Evolutionary conservation across 768 basidiomycete genomes (phyloP).

Genomic region (Trametes cingulata): DNA sequence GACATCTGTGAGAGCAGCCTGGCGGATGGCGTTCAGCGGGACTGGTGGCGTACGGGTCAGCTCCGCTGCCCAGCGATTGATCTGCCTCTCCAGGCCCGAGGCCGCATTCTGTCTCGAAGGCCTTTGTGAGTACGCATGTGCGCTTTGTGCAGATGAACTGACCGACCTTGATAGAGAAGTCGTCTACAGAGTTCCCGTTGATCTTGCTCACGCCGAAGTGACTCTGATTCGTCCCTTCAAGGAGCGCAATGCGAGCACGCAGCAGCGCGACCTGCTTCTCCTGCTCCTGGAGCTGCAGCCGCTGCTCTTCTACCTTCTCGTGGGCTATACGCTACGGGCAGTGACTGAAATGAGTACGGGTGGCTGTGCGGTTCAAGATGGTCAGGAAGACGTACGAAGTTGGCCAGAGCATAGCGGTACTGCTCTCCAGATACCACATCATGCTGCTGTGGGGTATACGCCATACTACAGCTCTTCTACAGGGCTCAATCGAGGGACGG

Average conservation of each 20-base stretch:
- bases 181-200: conserved; percentile 71
- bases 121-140: background rate
- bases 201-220: conserved; percentile 38
- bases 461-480: background rate
- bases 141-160: no score
- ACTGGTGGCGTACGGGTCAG: conserved; percentile 59
- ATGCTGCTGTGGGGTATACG: conserved; percentile 19
- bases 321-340: conserved; percentile 72
- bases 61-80: conserved; percentile 89
- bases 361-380: background rate
- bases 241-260: conserved; percentile 64
- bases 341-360: background rate
- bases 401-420: conserved; percentile 80
- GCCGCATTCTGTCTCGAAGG: conserved; percentile 62
- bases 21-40: conserved; percentile 52
- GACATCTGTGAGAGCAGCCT: conserved; percentile 62
- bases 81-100: conserved; percentile 75
- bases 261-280: conserved; percentile 79
- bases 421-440: conserved; percentile 55
- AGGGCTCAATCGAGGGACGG: background rate
- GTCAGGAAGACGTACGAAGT: conserved; percentile 50
- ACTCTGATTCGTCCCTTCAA: conserved; percentile 63
- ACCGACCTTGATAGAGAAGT: conserved; percentile 84
- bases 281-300: conserved; percentile 77
- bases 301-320: conserved; percentile 84